Evolutionary conservation across 176 grass and related monocot species (phyloP), one percentile per base, ranked within the genome.

Genomic region (Microstegium vimineum): DNA sequence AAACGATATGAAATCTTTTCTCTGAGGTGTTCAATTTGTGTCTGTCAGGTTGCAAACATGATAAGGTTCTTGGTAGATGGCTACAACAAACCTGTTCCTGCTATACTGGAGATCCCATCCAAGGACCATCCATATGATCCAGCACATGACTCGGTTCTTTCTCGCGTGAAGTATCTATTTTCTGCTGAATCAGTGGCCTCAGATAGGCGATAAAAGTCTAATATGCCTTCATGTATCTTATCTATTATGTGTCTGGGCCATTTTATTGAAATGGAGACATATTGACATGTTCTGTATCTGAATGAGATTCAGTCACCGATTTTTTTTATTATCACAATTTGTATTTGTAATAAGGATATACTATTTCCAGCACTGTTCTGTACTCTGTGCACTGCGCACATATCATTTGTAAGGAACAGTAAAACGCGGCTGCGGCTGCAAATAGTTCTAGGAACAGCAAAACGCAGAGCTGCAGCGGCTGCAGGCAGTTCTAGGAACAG

Each of bases 51-150:
- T 42, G 94, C 94, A 59, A 97, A 94, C 80, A 97, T 94, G 94
- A 92, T 97, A 84, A 78, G 94, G 22, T 94, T 97, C 65, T 65
- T 97, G 82, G 94, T 97, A n/a, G 94, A 97, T 80, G 82, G 94
- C 83, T 97, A 97, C 94, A 94, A 97, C 86, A 97, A 87, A 30
- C 91, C 94, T 4, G 62, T 97, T 22, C 94, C 94, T 84, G 91
- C 94, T 62, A 97, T 97, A 67, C 59, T 97, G 87, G 94, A 97
- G 72, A 97, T 97, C 72, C 94, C 94, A 43, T 97, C 94, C 62
- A 97, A 97, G 89, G 94, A 97, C 18, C 91, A 97, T 87, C 94
- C 94, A 0, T 97, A 97, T 73, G 94, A 97, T 61, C 94, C 94
- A 11, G 91, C 85, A 12, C 90, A 86, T 22, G 94, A 97, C 75